Percentiles rank a stretch among this genome's conserved stretches.
Evolutionary conservation across 1,139 yeast genomes (phyloP).

Genomic region (Sugiyamaella castrensis): DNA sequence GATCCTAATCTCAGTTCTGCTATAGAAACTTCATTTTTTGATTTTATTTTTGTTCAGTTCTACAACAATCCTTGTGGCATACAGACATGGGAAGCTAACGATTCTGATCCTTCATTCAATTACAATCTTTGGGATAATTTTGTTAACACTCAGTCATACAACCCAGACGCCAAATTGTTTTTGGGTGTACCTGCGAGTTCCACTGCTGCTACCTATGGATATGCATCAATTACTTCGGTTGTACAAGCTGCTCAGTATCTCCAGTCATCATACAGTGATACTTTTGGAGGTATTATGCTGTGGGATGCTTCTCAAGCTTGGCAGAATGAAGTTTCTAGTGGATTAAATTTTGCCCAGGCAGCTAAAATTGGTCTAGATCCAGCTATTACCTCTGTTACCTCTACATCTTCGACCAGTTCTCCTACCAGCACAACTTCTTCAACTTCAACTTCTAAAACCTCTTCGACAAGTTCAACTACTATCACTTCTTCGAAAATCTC

Average conservation of each 20-base stretch:
- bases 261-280: conserved; percentile 31
- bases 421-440: conserved; percentile 16
- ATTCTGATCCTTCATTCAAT: conserved; percentile 54
- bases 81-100: conserved; percentile 25
- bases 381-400: conserved; percentile 3
- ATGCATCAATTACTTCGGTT: conserved; percentile 38
- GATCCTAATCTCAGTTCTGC: conserved; percentile 77
- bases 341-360: conserved; percentile 44
- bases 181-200: conserved; percentile 72
- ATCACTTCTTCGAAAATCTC: background rate
- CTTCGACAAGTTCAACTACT: background rate
- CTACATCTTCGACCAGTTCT: conserved; percentile 40
- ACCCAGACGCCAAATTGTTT: conserved; percentile 55
- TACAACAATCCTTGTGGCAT: conserved; percentile 79
- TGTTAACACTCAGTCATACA: conserved; percentile 56
- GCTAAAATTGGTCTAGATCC: conserved; percentile 9
- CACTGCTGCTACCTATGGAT: conserved; percentile 70
- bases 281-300: conserved; percentile 80
- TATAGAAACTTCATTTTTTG: conserved; percentile 59
- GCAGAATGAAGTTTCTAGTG: conserved; percentile 45
- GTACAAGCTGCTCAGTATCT: conserved; percentile 22
- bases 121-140: conserved; percentile 78
- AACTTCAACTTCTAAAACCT: conserved; percentile 5
- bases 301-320: conserved; percentile 91
- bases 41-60: conserved; percentile 87